Conservation (phyloP, 2,329 filamentous ascomycete genomes). For the Calonectria pteridis region DNA sequence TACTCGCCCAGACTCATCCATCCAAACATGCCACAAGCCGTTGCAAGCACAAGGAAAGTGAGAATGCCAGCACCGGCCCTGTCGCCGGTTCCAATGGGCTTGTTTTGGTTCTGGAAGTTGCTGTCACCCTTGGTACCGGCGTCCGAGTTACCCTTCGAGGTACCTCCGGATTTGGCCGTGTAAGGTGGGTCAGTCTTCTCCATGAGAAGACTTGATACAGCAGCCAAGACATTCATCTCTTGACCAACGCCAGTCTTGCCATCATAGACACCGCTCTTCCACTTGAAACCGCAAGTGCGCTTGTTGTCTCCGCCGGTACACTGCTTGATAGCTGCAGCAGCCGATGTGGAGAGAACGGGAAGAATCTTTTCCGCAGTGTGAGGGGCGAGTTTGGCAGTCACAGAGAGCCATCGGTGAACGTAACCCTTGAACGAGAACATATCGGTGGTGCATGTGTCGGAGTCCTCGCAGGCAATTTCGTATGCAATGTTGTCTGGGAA, state of each 20-base stretch:
- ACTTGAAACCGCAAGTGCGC: constrained; percentile 67
- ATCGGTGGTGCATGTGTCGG: constrained; percentile 70
- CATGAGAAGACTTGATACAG: constrained; percentile 66
- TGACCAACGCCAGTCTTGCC: constrained; percentile 70
- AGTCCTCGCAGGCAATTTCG: constrained; percentile 71
- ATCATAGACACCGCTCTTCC: constrained; percentile 65
- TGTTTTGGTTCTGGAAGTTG: constrained; percentile 47
- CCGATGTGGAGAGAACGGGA: constrained; percentile 64
- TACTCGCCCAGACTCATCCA: constrained; percentile 62
- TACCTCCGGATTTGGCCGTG: constrained; percentile 65
- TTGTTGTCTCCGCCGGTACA: constrained; percentile 65
- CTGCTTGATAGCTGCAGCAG: constrained; percentile 65
- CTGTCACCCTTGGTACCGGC: constrained; percentile 55
- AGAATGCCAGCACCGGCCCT: constrained; percentile 62
- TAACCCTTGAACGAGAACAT: constrained; percentile 75
- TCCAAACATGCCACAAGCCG: constrained; percentile 56
- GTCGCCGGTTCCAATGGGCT: constrained; percentile 58
- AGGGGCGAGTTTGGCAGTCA: constrained; percentile 66
- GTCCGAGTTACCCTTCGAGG: constrained; percentile 58
- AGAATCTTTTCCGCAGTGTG: constrained; percentile 63
- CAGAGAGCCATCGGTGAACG: constrained; percentile 68
- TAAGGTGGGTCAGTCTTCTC: constrained; percentile 54
- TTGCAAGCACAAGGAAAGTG: constrained; percentile 58
- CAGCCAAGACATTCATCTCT: constrained; percentile 69
- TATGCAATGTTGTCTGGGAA: constrained; percentile 69